Evolutionary conservation across 1,139 yeast species (phyloP).

Genomic region (Saccharomyces hybrid): DNA sequence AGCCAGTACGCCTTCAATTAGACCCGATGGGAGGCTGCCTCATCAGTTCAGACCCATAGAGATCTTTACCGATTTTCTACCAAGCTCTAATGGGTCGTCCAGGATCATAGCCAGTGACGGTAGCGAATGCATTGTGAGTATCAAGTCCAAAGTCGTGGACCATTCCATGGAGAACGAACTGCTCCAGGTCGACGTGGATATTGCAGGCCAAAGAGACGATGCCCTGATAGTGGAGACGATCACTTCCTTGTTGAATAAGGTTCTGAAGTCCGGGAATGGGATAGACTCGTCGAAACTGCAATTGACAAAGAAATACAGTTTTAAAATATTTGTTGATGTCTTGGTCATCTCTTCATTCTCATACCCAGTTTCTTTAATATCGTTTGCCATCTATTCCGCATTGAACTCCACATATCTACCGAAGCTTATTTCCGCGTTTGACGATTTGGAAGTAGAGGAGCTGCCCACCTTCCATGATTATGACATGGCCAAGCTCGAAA

Average conservation of each 20-base stretch:
- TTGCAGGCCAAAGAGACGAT: conserved; percentile 64
- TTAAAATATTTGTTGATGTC: conserved; percentile 70
- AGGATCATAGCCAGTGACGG: conserved; percentile 82
- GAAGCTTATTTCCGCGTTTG: conserved; percentile 54
- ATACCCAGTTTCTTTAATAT: conserved; percentile 70
- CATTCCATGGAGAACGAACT: conserved; percentile 38
- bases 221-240: conserved; percentile 54
- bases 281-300: conserved; percentile 41
- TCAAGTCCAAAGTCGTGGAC: conserved; percentile 76
- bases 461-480: conserved; percentile 86
- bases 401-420: conserved; percentile 74
- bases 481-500: conserved; percentile 56
- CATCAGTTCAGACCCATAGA: conserved; percentile 80
- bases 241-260: conserved; percentile 41
- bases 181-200: conserved; percentile 70
- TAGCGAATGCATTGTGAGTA: conserved; percentile 83
- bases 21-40: conserved; percentile 74
- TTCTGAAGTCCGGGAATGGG: conserved; percentile 27
- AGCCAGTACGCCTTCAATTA: conserved; percentile 49
- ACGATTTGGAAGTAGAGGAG: conserved; percentile 55
- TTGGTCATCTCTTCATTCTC: conserved; percentile 60
- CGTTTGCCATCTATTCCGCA: conserved; percentile 75
- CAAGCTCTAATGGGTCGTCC: conserved; percentile 87
- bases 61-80: conserved; percentile 71
- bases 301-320: conserved; percentile 67